These are phyloP conservation scores for Lactarius sanguifluus DNA, from an alignment of 768 basidiomycete genomes.

Conservation along the genomic window DNA sequence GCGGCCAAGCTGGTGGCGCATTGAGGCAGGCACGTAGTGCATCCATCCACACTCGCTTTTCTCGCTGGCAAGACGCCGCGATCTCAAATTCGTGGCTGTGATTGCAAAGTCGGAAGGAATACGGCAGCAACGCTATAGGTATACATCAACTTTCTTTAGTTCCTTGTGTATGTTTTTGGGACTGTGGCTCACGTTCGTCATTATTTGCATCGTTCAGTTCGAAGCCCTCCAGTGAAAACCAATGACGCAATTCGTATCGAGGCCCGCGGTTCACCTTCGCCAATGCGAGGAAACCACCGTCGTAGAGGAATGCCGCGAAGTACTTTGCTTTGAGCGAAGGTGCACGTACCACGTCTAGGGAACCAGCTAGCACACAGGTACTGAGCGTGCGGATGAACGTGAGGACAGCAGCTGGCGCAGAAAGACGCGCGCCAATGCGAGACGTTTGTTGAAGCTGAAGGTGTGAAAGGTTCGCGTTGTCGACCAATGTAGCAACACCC, in stretches of 20 bases:
- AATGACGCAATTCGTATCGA: conserved; percentile 84
- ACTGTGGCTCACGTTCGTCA: conserved; percentile 63
- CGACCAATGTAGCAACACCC: conserved; percentile 28
- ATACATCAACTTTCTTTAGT: conserved; percentile 4
- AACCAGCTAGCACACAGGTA: conserved; percentile 75
- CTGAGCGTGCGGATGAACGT: conserved; percentile 76
- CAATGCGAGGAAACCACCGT: conserved; percentile 80
- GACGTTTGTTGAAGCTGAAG: conserved; percentile 22
- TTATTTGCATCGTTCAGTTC: conserved; percentile 66
- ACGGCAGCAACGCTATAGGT: conserved; percentile 69
- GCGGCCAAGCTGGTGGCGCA: conserved; percentile 48
- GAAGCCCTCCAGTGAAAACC: conserved; percentile 77
- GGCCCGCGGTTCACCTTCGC: conserved; percentile 81
- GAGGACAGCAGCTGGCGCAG: conserved; percentile 41
- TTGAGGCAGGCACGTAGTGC: conserved; percentile 57
- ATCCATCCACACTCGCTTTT: conserved; percentile 85
- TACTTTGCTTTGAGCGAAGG: conserved; percentile 64
- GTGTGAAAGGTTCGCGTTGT: conserved; percentile 25
- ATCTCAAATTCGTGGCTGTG: conserved; percentile 58
- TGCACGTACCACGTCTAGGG: conserved; percentile 84
- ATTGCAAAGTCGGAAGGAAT: conserved; percentile 34
- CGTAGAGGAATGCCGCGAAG: conserved; percentile 86
- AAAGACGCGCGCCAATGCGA: conserved; percentile 37
- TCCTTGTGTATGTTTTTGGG: background rate
- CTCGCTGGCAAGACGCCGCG: conserved; percentile 77